phyloP scores from a whole-genome alignment of 2,329 filamentous ascomycete genomes.

The Aureobasidium melanogenum region DNA sequence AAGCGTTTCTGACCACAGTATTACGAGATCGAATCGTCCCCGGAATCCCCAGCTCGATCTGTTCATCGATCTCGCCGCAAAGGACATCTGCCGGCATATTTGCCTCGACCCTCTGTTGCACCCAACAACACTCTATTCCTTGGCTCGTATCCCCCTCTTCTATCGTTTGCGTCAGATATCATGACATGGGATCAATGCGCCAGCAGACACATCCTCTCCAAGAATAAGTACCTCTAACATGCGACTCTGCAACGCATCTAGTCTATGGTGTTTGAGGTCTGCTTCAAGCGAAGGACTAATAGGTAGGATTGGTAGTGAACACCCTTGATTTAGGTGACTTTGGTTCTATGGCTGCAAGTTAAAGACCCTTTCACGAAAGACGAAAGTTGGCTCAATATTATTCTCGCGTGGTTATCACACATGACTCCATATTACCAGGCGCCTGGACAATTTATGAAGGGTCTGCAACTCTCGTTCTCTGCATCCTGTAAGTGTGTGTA shows the following conservation, averaged over 20 bases:
- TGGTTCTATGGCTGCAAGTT: too few relatives aligned
- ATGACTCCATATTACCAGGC: too few relatives aligned
- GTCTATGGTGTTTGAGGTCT: too few relatives aligned
- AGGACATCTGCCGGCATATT: background rate
- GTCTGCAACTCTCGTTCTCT: too few relatives aligned
- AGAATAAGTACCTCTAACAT: background rate
- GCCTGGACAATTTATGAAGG: too few relatives aligned
- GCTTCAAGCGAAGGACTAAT: background rate
- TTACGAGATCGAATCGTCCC: background rate
- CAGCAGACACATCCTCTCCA: background rate
- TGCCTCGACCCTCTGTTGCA: background rate
- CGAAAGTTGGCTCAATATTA: background rate
- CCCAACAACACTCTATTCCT: background rate
- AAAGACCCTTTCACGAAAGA: too few relatives aligned
- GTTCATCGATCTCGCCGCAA: background rate
- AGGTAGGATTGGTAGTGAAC: background rate
- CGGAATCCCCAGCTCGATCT: background rate
- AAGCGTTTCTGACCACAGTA: background rate
- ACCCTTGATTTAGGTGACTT: background rate
- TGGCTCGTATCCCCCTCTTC: background rate
- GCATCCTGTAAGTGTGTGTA: background rate
- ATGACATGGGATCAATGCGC: background rate
- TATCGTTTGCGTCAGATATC: background rate
- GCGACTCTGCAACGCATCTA: too few relatives aligned
- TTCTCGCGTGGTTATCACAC: too few relatives aligned